Percentiles rank a stretch among this genome's conserved stretches.
Evolutionary conservation across 441 rosid genomes (phyloP).

Genomic region (Syzygium malaccense): DNA sequence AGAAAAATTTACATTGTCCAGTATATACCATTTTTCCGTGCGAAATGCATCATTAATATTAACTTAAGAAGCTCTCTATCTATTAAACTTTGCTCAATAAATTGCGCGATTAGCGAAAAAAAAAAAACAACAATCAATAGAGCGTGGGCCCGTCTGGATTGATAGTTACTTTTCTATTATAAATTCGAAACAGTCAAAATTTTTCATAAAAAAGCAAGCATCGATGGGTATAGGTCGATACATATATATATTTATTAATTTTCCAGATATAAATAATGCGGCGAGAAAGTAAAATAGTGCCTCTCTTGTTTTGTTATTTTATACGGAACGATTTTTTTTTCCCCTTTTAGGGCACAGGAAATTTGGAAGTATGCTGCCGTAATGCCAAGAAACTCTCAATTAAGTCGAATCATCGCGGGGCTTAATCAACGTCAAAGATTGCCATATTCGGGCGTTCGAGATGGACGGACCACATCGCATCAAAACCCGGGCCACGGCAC

Average conservation of each 20-base stretch:
- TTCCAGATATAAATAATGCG: not conserved
- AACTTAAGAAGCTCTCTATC: not conserved
- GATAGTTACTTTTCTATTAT: not conserved
- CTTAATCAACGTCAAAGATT: not conserved
- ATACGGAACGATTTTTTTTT: not conserved
- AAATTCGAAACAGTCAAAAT: not conserved
- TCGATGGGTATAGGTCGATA: not conserved
- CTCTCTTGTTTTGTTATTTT: not conserved
- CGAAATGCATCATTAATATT: not conserved
- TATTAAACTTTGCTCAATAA: fast-evolving
- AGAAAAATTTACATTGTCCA: not conserved
- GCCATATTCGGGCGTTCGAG: not conserved
- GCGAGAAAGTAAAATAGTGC: not conserved
- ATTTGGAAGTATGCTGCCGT: not conserved
- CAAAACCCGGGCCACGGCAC: not conserved
- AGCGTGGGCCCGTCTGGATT: not conserved
- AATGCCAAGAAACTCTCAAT: not conserved
- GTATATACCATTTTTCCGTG: fast-evolving
- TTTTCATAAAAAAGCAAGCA: not conserved
- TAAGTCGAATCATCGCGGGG: not conserved
- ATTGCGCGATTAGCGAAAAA: no score
- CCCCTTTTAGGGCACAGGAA: not conserved
- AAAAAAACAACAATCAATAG: not conserved
- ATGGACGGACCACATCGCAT: not conserved
- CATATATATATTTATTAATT: not conserved